Evolutionary conservation across 169 alveolate species (phyloP).

Genomic region (Plasmodium reichenowi): DNA sequence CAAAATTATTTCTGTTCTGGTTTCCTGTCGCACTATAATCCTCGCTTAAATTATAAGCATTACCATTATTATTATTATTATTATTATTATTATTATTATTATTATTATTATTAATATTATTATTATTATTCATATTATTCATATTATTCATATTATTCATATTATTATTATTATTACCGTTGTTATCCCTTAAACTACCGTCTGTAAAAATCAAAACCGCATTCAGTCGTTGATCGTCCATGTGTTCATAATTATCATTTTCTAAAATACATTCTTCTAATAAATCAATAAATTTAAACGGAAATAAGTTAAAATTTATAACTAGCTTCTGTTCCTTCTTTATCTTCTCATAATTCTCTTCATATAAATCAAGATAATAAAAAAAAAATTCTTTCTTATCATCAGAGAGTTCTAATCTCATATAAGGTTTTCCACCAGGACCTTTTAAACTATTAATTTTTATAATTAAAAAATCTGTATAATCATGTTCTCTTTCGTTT

Average conservation of each 20-base stretch:
- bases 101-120: neutral
- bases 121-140: neutral
- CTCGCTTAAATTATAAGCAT: neutral
- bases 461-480: slow-evolving; percentile 10
- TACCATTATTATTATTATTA: neutral
- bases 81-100: neutral
- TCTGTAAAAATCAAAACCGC: slow-evolving; percentile 49
- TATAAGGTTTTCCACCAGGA: slow-evolving; percentile 34
- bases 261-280: slow-evolving; percentile 65
- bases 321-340: slow-evolving; percentile 60
- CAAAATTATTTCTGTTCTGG: neutral
- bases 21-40: neutral
- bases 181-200: neutral
- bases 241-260: slow-evolving; percentile 40
- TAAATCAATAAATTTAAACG: slow-evolving; percentile 67
- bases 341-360: slow-evolving; percentile 72
- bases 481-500: slow-evolving; percentile 28
- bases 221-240: slow-evolving; percentile 57
- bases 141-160: neutral
- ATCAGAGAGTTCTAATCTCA: slow-evolving; percentile 61
- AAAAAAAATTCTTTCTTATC: slow-evolving; percentile 57
- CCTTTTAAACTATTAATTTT: slow-evolving; percentile 53
- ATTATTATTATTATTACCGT: neutral
- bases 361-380: slow-evolving; percentile 64
- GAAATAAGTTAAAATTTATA: slow-evolving; percentile 70